These are phyloP conservation scores for Calonectria crousiana DNA, from an alignment of 2,329 filamentous ascomycete genomes.

Conservation along the genomic window DNA sequence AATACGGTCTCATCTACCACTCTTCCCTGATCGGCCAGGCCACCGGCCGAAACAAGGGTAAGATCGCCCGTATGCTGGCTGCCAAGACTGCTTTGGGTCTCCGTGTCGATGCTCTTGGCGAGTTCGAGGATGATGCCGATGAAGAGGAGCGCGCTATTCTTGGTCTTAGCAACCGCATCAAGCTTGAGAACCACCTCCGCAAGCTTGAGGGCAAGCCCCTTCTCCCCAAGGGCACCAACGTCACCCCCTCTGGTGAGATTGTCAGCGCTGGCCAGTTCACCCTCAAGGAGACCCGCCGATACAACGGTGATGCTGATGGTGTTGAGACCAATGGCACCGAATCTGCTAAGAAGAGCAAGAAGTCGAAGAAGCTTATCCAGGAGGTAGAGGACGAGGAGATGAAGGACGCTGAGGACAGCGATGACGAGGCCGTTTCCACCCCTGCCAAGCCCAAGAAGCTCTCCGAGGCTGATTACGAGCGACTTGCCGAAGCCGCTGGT, in stretches of 20 bases:
- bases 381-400: slow-evolving; percentile 59
- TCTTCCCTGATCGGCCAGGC: slow-evolving; percentile 95
- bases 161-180: slow-evolving; percentile 78
- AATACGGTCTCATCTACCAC: slow-evolving; percentile 96
- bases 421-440: slow-evolving; percentile 48
- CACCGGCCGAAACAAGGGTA: slow-evolving; percentile 98
- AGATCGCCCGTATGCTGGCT: slow-evolving; percentile 96
- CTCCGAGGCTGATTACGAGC: slow-evolving; percentile 68
- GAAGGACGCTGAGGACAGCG: slow-evolving; percentile 56
- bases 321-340: slow-evolving; percentile 63
- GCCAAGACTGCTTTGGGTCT: slow-evolving; percentile 94
- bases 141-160: slow-evolving; percentile 91
- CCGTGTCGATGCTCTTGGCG: slow-evolving; percentile 83
- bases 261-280: slow-evolving; percentile 82
- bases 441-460: slow-evolving; percentile 57
- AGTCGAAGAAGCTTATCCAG: slow-evolving; percentile 57
- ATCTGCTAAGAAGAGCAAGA: slow-evolving; percentile 50
- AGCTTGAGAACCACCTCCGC: slow-evolving; percentile 81
- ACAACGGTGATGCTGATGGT: slow-evolving; percentile 94
- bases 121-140: slow-evolving; percentile 74
- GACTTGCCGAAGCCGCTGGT: slow-evolving; percentile 74
- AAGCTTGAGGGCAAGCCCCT: slow-evolving; percentile 91
- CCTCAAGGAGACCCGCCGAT: slow-evolving; percentile 92
- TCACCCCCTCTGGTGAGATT: slow-evolving; percentile 78
- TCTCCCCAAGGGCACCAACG: slow-evolving; percentile 79